Evolutionary conservation across 2,329 filamentous ascomycete species (phyloP).

Genomic region (Hansfordia pulvinata): DNA sequence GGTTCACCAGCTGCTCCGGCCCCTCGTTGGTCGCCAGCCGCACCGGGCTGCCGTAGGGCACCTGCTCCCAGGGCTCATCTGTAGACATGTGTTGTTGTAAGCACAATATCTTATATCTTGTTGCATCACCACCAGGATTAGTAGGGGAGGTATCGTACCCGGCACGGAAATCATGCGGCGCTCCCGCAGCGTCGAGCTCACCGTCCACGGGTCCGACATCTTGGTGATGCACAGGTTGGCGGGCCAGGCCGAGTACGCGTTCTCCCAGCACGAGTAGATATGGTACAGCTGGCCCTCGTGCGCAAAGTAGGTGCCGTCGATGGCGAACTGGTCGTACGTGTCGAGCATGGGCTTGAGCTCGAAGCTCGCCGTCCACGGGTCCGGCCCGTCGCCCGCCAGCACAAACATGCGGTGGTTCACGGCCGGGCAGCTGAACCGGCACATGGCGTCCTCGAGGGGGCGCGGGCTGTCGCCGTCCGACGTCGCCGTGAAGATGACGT

Average conservation of each 20-base stretch:
- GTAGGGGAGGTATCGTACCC: too few species aligned
- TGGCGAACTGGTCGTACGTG: constrained; percentile 21
- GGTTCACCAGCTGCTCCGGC: constrained; percentile 21
- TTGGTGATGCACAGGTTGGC: constrained; percentile 21
- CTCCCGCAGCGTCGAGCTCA: constrained; percentile 16
- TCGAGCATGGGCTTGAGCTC: constrained; percentile 17
- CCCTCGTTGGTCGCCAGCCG: constrained; percentile 21
- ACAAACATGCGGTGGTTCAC: constrained; percentile 23
- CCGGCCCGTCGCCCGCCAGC: constrained; percentile 14
- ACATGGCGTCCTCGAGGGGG: constrained; percentile 18
- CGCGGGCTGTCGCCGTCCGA: constrained; percentile 18
- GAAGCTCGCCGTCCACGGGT: constrained; percentile 19
- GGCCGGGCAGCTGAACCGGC: constrained; percentile 20
- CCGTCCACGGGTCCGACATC: constrained; percentile 19
- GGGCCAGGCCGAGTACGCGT: constrained; percentile 19
- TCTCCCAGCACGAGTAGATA: constrained; percentile 21
- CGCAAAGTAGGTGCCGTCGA: constrained; percentile 20
- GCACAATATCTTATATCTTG: too few species aligned
- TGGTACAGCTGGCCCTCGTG: constrained; percentile 18
- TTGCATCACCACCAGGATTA: too few species aligned
- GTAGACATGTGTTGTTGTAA: too few species aligned
- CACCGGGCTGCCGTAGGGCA: constrained; percentile 18
- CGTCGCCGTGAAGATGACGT: constrained; percentile 20
- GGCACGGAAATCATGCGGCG: constrained; percentile 19
- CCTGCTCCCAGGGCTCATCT: constrained; percentile 21